Evolutionary conservation across 371 early-diverging fungal species (phyloP).

Genomic region (Cokeromyces recurvatus): DNA sequence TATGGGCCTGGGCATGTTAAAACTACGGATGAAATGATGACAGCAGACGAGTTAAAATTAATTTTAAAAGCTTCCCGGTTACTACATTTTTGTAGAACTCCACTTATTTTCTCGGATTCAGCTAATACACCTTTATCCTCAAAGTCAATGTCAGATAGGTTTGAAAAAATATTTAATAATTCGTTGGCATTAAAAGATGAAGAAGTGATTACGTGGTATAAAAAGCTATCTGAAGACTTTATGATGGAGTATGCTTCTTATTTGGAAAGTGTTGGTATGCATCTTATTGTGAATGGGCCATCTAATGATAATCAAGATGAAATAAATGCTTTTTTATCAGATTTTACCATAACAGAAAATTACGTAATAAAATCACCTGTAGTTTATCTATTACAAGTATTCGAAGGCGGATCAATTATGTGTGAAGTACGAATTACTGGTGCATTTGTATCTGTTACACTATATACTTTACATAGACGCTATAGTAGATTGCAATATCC

Average conservation of each 20-base stretch:
- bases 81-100: constrained; percentile 66
- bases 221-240: constrained; percentile 50
- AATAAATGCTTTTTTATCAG: constrained; percentile 24
- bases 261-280: constrained; percentile 66
- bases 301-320: constrained; percentile 21
- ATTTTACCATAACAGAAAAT: constrained; percentile 28
- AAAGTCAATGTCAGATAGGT: not conserved
- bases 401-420: constrained; percentile 66
- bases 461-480: constrained; percentile 66
- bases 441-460: constrained; percentile 65
- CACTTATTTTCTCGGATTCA: constrained; percentile 43
- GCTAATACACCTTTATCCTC: not conserved
- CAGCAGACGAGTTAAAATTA: constrained; percentile 48
- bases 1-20: constrained; percentile 20
- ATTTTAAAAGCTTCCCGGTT: constrained; percentile 59
- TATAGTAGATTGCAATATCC: constrained; percentile 54
- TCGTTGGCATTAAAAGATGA: constrained; percentile 6
- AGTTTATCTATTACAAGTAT: constrained; percentile 61
- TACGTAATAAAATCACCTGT: constrained; percentile 48
- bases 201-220: constrained; percentile 50
- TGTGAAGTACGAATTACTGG: constrained; percentile 70
- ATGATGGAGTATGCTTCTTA: constrained; percentile 67
- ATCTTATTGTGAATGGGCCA: constrained; percentile 43
- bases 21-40: constrained; percentile 47
- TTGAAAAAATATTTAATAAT: constrained; percentile 13